phyloP scores from a whole-genome alignment of 495 filamentous ascomycete species.

The Friedmanniomyces simplex region DNA sequence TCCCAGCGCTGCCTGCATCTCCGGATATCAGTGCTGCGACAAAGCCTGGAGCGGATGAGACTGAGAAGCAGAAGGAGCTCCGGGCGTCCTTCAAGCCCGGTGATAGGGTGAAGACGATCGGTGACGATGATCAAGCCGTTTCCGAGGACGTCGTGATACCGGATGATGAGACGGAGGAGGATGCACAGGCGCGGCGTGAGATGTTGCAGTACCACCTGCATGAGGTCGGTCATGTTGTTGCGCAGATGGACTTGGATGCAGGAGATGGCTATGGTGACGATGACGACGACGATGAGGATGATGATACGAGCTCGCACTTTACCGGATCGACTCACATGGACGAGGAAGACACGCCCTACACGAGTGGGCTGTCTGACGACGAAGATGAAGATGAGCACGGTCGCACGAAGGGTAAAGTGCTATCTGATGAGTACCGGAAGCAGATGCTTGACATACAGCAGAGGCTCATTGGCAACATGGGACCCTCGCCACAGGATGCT shows the following conservation, averaged over 20 bases:
- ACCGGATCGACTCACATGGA: conserved; percentile 28
- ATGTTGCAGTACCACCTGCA: conserved; percentile 85
- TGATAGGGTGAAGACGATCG: conserved; percentile 26
- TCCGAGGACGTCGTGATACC: conserved; percentile 30
- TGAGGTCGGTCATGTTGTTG: conserved; percentile 82
- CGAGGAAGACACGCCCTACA: conserved; percentile 46
- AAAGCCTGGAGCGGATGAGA: neutral
- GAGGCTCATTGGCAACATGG: conserved; percentile 31
- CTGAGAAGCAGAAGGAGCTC: conserved; percentile 10
- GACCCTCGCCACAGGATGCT: conserved; percentile 20
- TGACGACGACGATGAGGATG: conserved; percentile 34
- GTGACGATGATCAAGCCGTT: conserved; percentile 30
- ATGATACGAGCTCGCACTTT: conserved; percentile 35
- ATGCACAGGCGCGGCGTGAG: conserved; percentile 68
- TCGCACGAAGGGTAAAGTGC: conserved; percentile 47
- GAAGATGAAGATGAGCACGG: conserved; percentile 60
- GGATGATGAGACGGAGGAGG: conserved; percentile 63
- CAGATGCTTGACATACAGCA: conserved; percentile 34
- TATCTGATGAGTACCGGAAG: conserved; percentile 61
- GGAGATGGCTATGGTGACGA: conserved; percentile 45
- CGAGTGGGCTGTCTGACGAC: conserved; percentile 24
- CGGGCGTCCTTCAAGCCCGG: conserved; percentile 22
- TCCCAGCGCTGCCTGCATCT: conserved; percentile 7
- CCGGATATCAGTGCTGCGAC: neutral
- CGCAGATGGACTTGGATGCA: conserved; percentile 81